A percentile compares a stretch with the other conserved stretches of the same genome.
phyloP scores from a whole-genome alignment of 768 basidiomycete genomes.

The Serendipita vermifera region DNA sequence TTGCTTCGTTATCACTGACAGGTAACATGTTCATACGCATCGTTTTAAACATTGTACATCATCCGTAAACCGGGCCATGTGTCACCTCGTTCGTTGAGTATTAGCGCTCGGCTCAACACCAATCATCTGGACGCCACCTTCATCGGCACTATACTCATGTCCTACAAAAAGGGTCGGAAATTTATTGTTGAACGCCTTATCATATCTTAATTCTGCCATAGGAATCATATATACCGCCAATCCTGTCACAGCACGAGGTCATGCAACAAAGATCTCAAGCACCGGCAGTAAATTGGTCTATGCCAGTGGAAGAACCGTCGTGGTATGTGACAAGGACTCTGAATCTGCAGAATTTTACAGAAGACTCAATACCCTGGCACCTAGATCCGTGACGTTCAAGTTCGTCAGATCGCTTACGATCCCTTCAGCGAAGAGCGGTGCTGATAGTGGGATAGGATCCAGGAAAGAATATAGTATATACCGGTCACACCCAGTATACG shows the following conservation, averaged over 20 bases:
- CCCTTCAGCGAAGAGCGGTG: neutral
- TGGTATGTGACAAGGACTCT: too few species aligned
- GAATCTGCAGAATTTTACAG: too few species aligned
- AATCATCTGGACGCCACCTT: too few species aligned
- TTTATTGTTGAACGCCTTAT: too few species aligned
- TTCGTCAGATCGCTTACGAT: conserved; percentile 3
- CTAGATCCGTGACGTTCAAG: conserved; percentile 10
- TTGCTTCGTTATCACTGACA: too few species aligned
- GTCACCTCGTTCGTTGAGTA: too few species aligned
- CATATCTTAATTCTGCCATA: neutral
- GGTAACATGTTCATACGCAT: too few species aligned
- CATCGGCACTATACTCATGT: too few species aligned
- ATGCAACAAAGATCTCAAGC: conserved; percentile 57
- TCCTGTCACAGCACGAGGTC: conserved; percentile 53
- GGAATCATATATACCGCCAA: conserved; percentile 42
- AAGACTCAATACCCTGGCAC: neutral
- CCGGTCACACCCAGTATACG: conserved; percentile 69
- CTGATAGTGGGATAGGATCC: conserved; percentile 41
- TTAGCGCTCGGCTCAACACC: too few species aligned
- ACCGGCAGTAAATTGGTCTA: conserved; percentile 76
- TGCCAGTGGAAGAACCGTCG: conserved; percentile 67
- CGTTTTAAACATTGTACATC: too few species aligned
- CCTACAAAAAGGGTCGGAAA: neutral
- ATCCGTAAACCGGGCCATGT: too few species aligned
- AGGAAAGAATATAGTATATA: conserved; percentile 47